Evolutionary conservation across 2,329 filamentous ascomycete genomes (phyloP).

Genomic region (Lachnellula subtilissima): DNA sequence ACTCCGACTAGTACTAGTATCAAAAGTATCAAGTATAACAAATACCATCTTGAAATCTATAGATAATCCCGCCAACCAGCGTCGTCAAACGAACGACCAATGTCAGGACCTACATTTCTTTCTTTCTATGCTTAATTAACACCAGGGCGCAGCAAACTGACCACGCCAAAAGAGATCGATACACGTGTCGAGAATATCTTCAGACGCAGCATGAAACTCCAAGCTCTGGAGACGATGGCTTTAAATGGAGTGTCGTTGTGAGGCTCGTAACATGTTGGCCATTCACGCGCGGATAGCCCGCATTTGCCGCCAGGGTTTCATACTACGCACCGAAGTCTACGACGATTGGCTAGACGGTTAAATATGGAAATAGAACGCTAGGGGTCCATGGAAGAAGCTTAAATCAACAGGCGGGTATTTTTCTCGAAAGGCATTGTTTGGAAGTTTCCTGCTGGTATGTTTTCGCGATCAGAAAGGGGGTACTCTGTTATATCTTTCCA

Average conservation of each 20-base stretch:
- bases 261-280: neutral
- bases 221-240: neutral
- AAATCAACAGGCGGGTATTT: neutral
- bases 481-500: too few relatives aligned
- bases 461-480: too few relatives aligned
- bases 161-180: neutral
- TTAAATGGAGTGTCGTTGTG: neutral
- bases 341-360: neutral
- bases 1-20: too few relatives aligned
- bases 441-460: too few relatives aligned
- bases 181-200: neutral
- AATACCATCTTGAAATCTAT: too few relatives aligned
- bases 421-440: neutral
- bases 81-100: neutral
- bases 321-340: neutral
- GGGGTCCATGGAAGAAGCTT: neutral
- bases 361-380: neutral
- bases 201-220: neutral
- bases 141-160: neutral
- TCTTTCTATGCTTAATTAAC: neutral
- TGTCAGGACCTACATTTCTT: neutral
- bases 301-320: neutral
- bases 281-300: neutral
- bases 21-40: too few relatives aligned
- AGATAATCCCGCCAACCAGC: neutral